phyloP scores from a whole-genome alignment of 176 grass and related monocot genomes.

The Oropetium thomaeum region DNA sequence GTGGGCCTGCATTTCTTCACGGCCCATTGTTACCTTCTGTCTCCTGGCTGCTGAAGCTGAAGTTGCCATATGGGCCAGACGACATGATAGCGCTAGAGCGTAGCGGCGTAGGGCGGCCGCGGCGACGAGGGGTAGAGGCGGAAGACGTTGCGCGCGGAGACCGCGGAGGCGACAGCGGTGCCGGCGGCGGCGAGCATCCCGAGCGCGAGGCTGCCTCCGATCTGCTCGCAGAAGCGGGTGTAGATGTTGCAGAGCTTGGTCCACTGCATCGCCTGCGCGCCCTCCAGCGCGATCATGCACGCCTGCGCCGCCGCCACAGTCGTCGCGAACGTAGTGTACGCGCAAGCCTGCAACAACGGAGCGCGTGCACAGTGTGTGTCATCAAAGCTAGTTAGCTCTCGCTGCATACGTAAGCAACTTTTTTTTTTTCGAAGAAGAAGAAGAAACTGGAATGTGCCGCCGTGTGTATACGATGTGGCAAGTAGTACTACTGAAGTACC shows the following conservation, averaged over 20 bases:
- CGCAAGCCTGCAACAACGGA: background rate
- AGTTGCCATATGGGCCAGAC: background rate
- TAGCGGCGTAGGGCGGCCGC: background rate
- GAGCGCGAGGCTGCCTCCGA: slow-evolving; percentile 67
- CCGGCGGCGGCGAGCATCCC: slow-evolving; percentile 37
- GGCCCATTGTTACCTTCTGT: background rate
- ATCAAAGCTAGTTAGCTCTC: background rate
- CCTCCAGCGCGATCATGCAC: slow-evolving; percentile 50
- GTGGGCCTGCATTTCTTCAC: background rate
- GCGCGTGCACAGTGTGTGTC: background rate
- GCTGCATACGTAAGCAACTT: background rate
- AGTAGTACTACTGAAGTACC: background rate
- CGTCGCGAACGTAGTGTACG: slow-evolving; percentile 63
- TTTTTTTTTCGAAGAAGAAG: too few relatives aligned
- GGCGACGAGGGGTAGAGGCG: slow-evolving; percentile 41
- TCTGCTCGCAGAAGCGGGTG: slow-evolving; percentile 78
- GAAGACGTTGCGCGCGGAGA: slow-evolving; percentile 83
- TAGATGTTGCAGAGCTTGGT: slow-evolving; percentile 93
- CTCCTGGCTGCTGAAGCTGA: too few relatives aligned
- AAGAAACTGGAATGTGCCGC: too few relatives aligned
- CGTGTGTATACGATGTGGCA: background rate
- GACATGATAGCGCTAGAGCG: background rate
- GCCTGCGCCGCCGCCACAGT: slow-evolving; percentile 67
- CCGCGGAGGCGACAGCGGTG: slow-evolving; percentile 41
- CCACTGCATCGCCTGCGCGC: slow-evolving; percentile 63